Evolutionary conservation across 2,329 filamentous ascomycete species (phyloP), one percentile per base, ranked within the genome.

Genomic region (Phaeosphaeriaceae sp.): DNA sequence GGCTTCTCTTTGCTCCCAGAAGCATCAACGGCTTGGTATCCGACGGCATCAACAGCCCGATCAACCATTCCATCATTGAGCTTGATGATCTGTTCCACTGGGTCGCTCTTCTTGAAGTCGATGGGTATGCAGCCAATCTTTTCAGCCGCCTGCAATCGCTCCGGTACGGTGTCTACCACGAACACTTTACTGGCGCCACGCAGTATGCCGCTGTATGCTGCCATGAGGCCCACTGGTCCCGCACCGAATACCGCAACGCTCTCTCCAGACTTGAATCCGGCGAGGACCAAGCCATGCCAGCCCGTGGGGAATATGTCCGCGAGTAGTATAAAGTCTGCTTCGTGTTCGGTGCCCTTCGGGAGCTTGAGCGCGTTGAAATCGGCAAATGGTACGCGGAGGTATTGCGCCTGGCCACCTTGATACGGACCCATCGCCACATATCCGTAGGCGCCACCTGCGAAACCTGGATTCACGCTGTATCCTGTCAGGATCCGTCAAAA

Each of bases 331-430:
- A 87, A 89, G 63, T 89, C 87, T 0, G 83, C 79, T 68, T 90
- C 88, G 48, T 88, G 79, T 60, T 88, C 85, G 17, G 78, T 87
- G 0, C 87, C 87, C 7, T 82, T 77, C 1, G 88, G 88, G 1
- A 91, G 76, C 53, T 84, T 84, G 31, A 90, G 73, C 6, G 85
- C 85, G 58, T 90, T 90, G 76, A 89, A 89, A 68, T 90, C 88
- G 1, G 88, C 88, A 56, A 86, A 89, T 0, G 88, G 88, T 1
- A 90, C 84, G 3, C 86, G 81, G 19, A 90, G 76, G 57, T 87
- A 90, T 69, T 90, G 86, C 2, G 87, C 88, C 69, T 89, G 85
- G 15, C 85, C 84, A 56, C 82, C 83, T 54, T 82, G 80, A 58
- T 83, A 84, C 1, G 80, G 80, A 1, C 86, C 86, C 85, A 86